A percentile compares a stretch with the other conserved stretches of the same genome.
Evolutionary conservation across 495 filamentous ascomycete species (phyloP).

Genomic region (Penicillium malachiteum): DNA sequence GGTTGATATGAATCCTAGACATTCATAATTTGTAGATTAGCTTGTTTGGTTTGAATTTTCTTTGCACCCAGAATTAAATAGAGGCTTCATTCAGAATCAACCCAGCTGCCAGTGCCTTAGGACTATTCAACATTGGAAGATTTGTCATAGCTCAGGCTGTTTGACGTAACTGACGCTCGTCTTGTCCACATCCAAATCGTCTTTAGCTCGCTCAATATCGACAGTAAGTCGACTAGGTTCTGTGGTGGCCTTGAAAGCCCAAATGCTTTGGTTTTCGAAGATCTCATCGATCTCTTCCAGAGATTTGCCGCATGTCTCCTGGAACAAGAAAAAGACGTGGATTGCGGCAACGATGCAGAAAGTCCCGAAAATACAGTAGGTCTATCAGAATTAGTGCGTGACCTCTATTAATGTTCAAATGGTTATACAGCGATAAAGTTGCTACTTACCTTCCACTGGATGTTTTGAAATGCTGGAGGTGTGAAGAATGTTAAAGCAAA

Average conservation of each 20-base stretch:
- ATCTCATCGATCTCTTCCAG: slow-evolving; percentile 68
- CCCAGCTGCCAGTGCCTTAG: neutral
- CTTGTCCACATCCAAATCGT: slow-evolving; percentile 13
- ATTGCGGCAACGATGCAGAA: slow-evolving; percentile 58
- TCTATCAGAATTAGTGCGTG: slow-evolving; percentile 4
- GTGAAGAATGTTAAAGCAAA: slow-evolving; percentile 60
- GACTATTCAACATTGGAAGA: neutral
- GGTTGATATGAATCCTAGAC: too few relatives aligned
- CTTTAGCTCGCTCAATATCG: slow-evolving; percentile 19
- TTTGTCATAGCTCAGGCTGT: neutral
- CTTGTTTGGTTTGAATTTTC: too few relatives aligned
- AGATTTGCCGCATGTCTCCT: slow-evolving; percentile 61
- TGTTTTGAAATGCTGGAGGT: slow-evolving; percentile 58
- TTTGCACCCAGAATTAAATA: too few relatives aligned
- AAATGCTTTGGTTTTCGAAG: slow-evolving; percentile 41
- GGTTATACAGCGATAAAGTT: neutral
- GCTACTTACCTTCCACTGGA: slow-evolving; percentile 46
- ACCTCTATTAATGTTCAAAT: too few relatives aligned
- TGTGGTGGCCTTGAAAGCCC: slow-evolving; percentile 15
- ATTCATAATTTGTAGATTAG: too few relatives aligned
- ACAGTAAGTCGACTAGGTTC: slow-evolving; percentile 11
- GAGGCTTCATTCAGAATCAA: too few relatives aligned
- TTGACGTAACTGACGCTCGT: neutral
- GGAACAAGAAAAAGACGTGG: slow-evolving; percentile 65
- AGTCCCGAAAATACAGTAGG: slow-evolving; percentile 18